Base-by-base conservation (phyloP, 192 early-diverging fungal species). In the Kappamyces sp. region DNA sequence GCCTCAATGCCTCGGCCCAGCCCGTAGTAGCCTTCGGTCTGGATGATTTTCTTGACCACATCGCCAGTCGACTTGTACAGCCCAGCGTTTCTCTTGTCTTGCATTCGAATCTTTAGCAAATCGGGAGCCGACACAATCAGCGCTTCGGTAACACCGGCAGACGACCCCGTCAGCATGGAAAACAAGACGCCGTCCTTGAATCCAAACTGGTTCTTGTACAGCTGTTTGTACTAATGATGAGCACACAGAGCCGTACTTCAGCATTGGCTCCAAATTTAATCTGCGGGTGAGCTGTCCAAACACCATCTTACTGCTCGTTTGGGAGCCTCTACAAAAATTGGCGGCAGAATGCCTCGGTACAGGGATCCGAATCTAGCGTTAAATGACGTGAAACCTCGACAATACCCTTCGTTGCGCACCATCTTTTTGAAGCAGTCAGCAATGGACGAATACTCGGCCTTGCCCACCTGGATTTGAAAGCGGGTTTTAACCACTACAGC, bases 241-340 rank as follows among this genome's bases (percentile, higher is more conserved):
- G n/a, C 37, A 66, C 8, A 1, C 7, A 13, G 13, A 13, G 8
- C 6, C 10, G 36, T 89, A 92, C 66, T 44, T 52, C 85, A 65
- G 93, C 93, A 66, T 98, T 98, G 34, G 92, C 84, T 3, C 89
- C 87, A 78, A 98, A 98, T 73, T 98, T 98, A 72, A 90, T 98
- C 23, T 23, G 23, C 23, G 23, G 23, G 23, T 23, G 23, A 23
- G 23, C 23, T 23, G 23, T 23, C 23, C 23, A 23, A 0, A 23
- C 23, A 23, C 23, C 23, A 23, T 46, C 12, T n/a, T 46, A 23
- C 12, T 15, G 92, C 91, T 46, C 94, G 84, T 77, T 98, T 98
- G 23, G 94, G 94, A 40, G 94, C 95, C 73, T 98, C 96, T 1
- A 92, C 91, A 76, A 98, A 77, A 64, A 98, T 93, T 3, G 96